These are phyloP conservation scores for Tuber microsphaerosporum DNA, from an alignment of 495 filamentous ascomycete genomes.

Conservation along the genomic window DNA sequence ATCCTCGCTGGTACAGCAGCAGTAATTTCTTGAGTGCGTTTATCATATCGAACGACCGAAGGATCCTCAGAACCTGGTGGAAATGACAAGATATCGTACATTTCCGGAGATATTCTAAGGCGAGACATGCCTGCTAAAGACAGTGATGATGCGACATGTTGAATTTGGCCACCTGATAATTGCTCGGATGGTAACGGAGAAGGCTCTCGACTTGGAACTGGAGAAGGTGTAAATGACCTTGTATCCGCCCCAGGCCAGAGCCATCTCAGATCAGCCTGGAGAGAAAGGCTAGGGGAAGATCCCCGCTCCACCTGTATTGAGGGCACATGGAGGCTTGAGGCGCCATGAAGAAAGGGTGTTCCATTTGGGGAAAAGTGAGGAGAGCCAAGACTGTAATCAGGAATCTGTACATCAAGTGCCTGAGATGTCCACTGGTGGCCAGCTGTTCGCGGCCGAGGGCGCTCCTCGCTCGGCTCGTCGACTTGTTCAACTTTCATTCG, in stretches of 20 bases:
- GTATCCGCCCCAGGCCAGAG: slow-evolving; percentile 45
- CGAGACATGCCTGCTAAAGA: slow-evolving; percentile 42
- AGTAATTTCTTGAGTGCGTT: slow-evolving; percentile 62
- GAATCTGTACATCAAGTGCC: slow-evolving; percentile 70
- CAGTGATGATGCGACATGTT: slow-evolving; percentile 41
- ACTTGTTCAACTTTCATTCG: slow-evolving; percentile 75
- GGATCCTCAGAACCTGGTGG: slow-evolving; percentile 64
- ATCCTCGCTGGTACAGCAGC: slow-evolving; percentile 87
- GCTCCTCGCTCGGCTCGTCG: slow-evolving; percentile 59
- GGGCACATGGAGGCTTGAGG: slow-evolving; percentile 50
- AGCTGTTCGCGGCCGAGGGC: slow-evolving; percentile 56
- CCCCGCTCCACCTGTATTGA: slow-evolving; percentile 40
- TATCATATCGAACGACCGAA: slow-evolving; percentile 75
- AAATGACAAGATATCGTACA: slow-evolving; percentile 74
- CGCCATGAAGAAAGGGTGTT: slow-evolving; percentile 73
- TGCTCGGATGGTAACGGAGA: slow-evolving; percentile 38
- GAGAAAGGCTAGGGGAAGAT: slow-evolving; percentile 49
- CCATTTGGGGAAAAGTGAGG: slow-evolving; percentile 73
- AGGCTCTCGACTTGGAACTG: slow-evolving; percentile 39
- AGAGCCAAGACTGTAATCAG: slow-evolving; percentile 76
- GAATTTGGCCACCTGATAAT: slow-evolving; percentile 36
- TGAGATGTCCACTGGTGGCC: slow-evolving; percentile 52
- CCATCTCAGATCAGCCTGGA: slow-evolving; percentile 47
- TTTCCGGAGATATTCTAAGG: slow-evolving; percentile 50
- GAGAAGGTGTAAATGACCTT: slow-evolving; percentile 35